Percentiles rank a stretch among this genome's conserved stretches.
Evolutionary conservation across 768 basidiomycete species (phyloP).

Genomic region (Sistotremastrum suecicum): DNA sequence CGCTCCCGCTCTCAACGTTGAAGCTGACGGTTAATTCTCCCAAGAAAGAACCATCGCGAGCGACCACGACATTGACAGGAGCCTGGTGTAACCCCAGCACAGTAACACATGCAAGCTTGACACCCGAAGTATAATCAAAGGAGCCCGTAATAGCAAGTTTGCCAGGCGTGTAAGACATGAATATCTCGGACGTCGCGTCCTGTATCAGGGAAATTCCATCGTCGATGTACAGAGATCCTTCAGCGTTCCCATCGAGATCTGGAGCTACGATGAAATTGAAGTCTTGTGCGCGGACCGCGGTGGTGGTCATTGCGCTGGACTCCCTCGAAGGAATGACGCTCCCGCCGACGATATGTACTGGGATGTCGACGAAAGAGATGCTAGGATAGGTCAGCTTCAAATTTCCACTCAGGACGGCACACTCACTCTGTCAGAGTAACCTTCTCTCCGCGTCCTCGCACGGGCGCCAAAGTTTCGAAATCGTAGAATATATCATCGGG

Average conservation of each 20-base stretch:
- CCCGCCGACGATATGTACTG: constrained; percentile 49
- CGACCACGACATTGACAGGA: constrained; percentile 4
- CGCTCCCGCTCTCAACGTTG: too few species aligned
- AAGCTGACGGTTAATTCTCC: too few species aligned
- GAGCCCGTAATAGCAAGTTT: constrained; percentile 17
- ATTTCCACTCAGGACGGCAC: neutral
- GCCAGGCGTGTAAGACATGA: constrained; percentile 14
- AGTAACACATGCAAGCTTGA: constrained; percentile 19
- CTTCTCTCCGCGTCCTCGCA: constrained; percentile 32
- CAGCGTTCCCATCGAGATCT: constrained; percentile 32
- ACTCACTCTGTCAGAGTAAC: constrained; percentile 20
- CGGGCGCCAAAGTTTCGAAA: constrained; percentile 33
- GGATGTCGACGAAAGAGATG: constrained; percentile 43
- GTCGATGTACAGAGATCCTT: constrained; percentile 44
- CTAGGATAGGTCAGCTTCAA: constrained; percentile 10
- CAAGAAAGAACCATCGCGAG: too few species aligned
- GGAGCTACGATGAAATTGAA: constrained; percentile 56
- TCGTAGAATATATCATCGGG: constrained; percentile 56
- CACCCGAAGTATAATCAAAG: constrained; percentile 16
- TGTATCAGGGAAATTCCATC: constrained; percentile 40
- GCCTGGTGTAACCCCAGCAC: constrained; percentile 17
- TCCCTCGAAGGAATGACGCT: constrained; percentile 42
- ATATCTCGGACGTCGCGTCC: constrained; percentile 14
- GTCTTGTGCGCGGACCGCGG: constrained; percentile 33
- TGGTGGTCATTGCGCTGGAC: constrained; percentile 45